These are phyloP conservation scores for Gomphus bonarii DNA, from an alignment of 1,284 basidiomycete species.

Conservation along the genomic window DNA sequence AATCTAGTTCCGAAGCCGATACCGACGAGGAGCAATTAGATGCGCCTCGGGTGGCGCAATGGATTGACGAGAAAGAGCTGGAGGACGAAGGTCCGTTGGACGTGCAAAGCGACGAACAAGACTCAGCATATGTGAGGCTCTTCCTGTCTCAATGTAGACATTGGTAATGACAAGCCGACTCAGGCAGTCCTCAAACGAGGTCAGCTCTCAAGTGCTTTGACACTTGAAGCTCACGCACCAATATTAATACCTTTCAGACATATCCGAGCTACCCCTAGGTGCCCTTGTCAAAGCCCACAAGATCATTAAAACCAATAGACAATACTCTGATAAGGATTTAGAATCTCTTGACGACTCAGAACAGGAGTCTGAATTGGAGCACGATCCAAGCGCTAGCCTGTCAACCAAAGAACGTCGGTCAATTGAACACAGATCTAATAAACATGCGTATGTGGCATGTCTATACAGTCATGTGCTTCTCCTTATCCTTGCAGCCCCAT, in stretches of 20 bases:
- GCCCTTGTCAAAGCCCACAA: conserved; percentile 1
- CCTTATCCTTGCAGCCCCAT: conserved; percentile 45
- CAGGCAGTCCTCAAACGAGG: conserved; percentile 1
- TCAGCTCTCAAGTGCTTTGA: not conserved
- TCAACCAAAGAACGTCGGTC: conserved; percentile 29
- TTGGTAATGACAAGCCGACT: not conserved
- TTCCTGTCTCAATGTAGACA: not conserved
- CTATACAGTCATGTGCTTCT: not conserved
- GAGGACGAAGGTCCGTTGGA: conserved; percentile 20
- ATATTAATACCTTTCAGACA: not conserved
- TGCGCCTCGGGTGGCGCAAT: conserved; percentile 38
- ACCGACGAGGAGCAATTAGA: conserved; percentile 15
- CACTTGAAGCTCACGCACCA: not conserved
- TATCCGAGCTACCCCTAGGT: not conserved
- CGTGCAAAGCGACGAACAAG: conserved; percentile 21
- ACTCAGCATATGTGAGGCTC: not conserved
- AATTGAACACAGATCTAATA: conserved; percentile 59
- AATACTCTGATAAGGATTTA: conserved; percentile 8
- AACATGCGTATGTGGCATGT: conserved; percentile 65
- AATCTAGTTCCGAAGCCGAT: not conserved
- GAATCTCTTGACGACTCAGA: not conserved
- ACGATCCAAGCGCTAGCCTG: not conserved
- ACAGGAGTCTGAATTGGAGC: conserved; percentile 3
- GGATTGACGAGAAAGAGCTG: conserved; percentile 40
- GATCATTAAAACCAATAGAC: not conserved